Base-by-base conservation (phyloP, 1,139 yeast genomes). In the Arxiozyma bovina region DNA sequence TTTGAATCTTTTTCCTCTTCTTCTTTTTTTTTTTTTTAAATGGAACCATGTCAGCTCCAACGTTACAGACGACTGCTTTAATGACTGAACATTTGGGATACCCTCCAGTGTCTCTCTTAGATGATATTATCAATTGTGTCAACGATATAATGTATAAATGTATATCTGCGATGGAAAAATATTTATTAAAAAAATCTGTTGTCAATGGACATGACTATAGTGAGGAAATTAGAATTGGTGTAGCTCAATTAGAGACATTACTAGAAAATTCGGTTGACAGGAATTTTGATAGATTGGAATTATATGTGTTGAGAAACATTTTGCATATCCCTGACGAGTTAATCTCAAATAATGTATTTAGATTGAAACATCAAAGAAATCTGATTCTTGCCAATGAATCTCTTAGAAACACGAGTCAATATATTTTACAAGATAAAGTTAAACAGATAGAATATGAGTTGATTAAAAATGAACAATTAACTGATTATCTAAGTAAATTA, bases 101-200 rank as follows among this genome's bases (percentile, higher is more conserved):
- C 65, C 88, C 95, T 9, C 96, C 97, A 0, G 77, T 90, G n/a
- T 82, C 93, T 1, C 73, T 90, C 27, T 79, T 91, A 8, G 97
- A 91, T 65, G 96, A 90, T 65, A 85, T 91, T 21, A 88, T 91
- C 63, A 90, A 90, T 69, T 88, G 91, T 0, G 95, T 88, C 27
- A 90, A 91, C 64, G 90, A 83, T 55, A 81, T 89, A 42, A 79
- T 90, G 80, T 87, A 87, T 71, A 84, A 85, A 62, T 87, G 96
- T 63, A 85, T 93, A 0, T 80, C 79, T 53, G 96, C 90, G 1
- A 78, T 90, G 73, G 96, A 89, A 66, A 77, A 77, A 48, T 86
- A 84, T 61, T 71, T 90, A 30, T 63, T 65, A 50, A 78, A 75
- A 51, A 62, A 64, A 49, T 43, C 59, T 51, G 48, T 41, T 23